Base-by-base conservation (phyloP, 1,139 yeast species). In the Saccharomyces hybrid region DNA sequence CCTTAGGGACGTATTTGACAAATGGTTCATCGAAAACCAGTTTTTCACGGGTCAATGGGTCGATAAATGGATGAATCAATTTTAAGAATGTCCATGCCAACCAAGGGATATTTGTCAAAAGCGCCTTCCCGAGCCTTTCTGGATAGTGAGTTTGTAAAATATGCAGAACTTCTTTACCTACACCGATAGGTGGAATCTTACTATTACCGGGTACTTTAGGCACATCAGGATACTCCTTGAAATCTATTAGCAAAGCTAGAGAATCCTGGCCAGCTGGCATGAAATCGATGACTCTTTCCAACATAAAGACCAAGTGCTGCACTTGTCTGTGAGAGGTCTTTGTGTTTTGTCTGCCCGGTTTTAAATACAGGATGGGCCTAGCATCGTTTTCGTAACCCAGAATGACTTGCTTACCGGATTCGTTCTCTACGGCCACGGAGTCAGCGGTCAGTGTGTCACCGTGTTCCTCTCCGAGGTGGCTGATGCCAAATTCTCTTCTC, bases 181-280 rank as follows among this genome's bases (percentile, higher is more conserved):
- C 85, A 44, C 86, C 80, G 41, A 93, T 77, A 1, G 97, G 90
- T 2, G 99, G 99, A 51, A 89, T 80, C 70, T 88, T 89, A 53
- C 69, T 64, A 49, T 81, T 74, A 8, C 79, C 75, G 53, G 73
- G 80, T 65, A 72, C 83, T 70, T 71, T 78, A 72, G 68, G 82
- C 57, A 70, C 77, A 56, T 77, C 82, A 1, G 77, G 75, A 59
- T 82, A 80, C 44, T 82, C 85, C 70, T 90, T 88, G 72, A 91
- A 93, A 71, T 93, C 98, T 59, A 91, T 91, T 60, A 93, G 75
- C 54, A 93, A 73, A 1, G 97, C 97, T 52, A 91, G 75, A 32
- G 93, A 86, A 67, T 90, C 98, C 71, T 91, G 98, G 6, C 98
- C 98, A 0, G 90, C 81, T 2, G 97, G 97, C 97, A 91, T 91